Conservation (phyloP, 176 grass and related monocot genomes). For the Avena insularis region DNA sequence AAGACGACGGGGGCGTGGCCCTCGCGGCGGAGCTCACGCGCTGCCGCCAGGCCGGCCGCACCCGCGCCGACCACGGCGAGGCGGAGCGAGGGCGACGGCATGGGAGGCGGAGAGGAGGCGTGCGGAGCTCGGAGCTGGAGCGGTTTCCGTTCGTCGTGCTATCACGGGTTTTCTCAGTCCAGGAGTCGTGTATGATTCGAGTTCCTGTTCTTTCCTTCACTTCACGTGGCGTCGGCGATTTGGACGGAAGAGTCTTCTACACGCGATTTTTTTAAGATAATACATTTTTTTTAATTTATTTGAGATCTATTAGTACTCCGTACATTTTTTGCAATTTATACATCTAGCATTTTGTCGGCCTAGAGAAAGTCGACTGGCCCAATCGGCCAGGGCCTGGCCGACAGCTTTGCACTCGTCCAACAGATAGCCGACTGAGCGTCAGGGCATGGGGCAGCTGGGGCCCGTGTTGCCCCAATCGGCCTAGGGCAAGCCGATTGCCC, state of each 20-base stretch:
- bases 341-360: too few relatives aligned
- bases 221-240: background rate
- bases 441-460: too few relatives aligned
- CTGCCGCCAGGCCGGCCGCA: conserved; percentile 58
- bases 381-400: too few relatives aligned
- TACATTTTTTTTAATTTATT: too few relatives aligned
- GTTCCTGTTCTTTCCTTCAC: background rate
- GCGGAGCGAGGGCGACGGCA: conserved; percentile 26
- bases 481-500: too few relatives aligned
- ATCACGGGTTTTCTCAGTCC: background rate
- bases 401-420: too few relatives aligned
- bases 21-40: conserved; percentile 72
- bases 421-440: too few relatives aligned
- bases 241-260: conserved; percentile 15
- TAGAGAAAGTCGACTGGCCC: too few relatives aligned
- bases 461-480: too few relatives aligned
- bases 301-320: too few relatives aligned
- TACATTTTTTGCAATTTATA: too few relatives aligned
- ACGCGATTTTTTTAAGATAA: too few relatives aligned
- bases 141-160: background rate
- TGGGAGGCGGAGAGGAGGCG: background rate
- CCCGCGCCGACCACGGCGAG: conserved; percentile 81
- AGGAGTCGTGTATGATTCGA: background rate
- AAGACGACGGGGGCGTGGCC: conserved; percentile 81
- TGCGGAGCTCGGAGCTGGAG: background rate